Conservation (phyloP, 768 basidiomycete species). For the Amanita exitialis region DNA sequence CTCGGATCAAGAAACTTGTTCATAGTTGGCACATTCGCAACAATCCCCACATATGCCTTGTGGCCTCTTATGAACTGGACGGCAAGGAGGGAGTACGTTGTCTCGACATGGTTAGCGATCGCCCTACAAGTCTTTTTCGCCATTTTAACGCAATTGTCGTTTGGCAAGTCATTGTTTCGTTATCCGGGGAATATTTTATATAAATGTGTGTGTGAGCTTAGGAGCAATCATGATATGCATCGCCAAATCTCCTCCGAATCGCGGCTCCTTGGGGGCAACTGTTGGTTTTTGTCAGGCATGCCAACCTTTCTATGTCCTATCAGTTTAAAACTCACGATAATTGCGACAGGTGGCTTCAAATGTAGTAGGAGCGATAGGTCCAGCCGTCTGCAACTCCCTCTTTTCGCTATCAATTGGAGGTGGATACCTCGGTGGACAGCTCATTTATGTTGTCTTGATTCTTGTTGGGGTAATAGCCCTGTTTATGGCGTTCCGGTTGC, state of each 20-base stretch:
- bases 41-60: conserved; percentile 29
- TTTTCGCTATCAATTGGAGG: conserved; percentile 51
- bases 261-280: neutral
- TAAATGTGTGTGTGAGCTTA: neutral
- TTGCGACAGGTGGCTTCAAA: conserved; percentile 32
- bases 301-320: neutral
- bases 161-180: neutral
- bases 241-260: neutral
- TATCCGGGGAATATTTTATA: neutral
- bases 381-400: conserved; percentile 43
- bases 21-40: conserved; percentile 27
- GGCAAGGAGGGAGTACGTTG: neutral
- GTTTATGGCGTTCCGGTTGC: neutral
- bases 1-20: conserved; percentile 21
- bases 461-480: conserved; percentile 5
- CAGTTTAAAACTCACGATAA: conserved; percentile 14
- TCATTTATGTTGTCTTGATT: conserved; percentile 41
- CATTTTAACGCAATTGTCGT: neutral
- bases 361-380: conserved; percentile 17
- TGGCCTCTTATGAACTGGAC: conserved; percentile 30
- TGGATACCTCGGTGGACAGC: conserved; percentile 38
- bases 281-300: neutral
- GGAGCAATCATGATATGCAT: too few species aligned
- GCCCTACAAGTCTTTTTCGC: neutral
- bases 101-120: neutral